A percentile compares a stretch with the other conserved stretches of the same genome.
These are phyloP conservation scores for Vaccinium corymbosum DNA, from an alignment of 148 eudicot species.

Conservation along the genomic window DNA sequence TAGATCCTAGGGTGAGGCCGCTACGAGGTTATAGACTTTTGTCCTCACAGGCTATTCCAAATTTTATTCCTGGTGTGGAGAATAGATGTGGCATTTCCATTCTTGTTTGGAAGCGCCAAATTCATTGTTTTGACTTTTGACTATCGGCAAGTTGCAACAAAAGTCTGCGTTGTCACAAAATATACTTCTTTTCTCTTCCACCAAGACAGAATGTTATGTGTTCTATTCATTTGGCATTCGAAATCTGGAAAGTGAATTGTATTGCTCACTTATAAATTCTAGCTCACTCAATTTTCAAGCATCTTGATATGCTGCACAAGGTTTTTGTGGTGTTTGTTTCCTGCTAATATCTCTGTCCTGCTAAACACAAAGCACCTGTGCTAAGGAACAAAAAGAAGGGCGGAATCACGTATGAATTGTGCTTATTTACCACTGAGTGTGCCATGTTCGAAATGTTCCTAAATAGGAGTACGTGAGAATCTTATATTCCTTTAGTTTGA, in stretches of 20 bases:
- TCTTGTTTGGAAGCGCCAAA: background rate
- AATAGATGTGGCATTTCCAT: background rate
- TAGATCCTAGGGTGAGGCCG: too few species aligned
- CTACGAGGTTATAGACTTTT: too few species aligned
- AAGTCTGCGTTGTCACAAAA: background rate
- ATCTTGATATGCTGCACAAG: background rate
- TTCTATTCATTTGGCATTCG: background rate
- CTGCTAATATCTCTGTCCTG: background rate
- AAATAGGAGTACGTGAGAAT: background rate
- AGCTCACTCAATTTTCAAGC: background rate
- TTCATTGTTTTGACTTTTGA: background rate
- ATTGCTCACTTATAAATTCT: background rate
- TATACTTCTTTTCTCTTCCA: background rate
- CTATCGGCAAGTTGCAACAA: too few species aligned
- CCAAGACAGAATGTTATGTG: background rate
- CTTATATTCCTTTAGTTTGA: slow-evolving; percentile 3
- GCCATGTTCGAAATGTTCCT: background rate
- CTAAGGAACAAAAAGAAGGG: background rate
- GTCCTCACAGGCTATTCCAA: too few species aligned
- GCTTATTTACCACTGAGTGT: background rate
- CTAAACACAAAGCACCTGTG: background rate
- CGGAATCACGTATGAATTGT: background rate
- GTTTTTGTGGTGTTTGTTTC: background rate
- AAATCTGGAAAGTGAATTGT: background rate
- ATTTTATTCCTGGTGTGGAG: background rate